Conservation (phyloP, 108 stramenopile genomes). For the Fragilaria radians region DNA sequence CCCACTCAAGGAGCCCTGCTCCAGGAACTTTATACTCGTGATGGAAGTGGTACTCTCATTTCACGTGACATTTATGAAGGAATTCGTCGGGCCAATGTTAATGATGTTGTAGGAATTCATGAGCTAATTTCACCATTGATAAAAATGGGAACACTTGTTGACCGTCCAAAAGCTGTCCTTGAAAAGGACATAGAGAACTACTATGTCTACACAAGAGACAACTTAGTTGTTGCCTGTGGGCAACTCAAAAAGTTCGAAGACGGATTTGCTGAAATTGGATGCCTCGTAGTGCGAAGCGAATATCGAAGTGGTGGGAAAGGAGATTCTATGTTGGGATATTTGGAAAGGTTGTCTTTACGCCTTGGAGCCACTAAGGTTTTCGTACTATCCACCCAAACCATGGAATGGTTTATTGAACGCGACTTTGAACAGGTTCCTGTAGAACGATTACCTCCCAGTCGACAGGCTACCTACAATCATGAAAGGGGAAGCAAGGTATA, state of each 20-base stretch:
- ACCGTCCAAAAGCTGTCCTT: conserved; percentile 64
- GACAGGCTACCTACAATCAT: conserved; percentile 73
- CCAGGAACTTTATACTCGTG: conserved; percentile 94
- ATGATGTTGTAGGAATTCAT: conserved; percentile 79
- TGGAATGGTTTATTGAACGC: conserved; percentile 96
- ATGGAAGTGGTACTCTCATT: conserved; percentile 90
- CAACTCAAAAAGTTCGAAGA: conserved; percentile 79
- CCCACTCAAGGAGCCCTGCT: conserved; percentile 78
- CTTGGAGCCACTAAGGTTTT: conserved; percentile 71
- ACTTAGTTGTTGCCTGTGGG: conserved; percentile 80
- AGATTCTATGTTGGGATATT: conserved; percentile 93
- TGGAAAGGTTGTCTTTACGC: conserved; percentile 83
- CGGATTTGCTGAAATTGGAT: conserved; percentile 90
- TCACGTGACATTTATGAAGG: conserved; percentile 93
- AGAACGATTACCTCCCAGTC: conserved; percentile 59
- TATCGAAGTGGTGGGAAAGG: conserved; percentile 88
- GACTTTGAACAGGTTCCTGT: conserved; percentile 76
- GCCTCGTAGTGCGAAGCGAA: conserved; percentile 80
- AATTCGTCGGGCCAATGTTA: conserved; percentile 77
- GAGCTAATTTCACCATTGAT: conserved; percentile 87
- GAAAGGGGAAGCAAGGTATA: conserved; percentile 78
- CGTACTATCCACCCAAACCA: conserved; percentile 90
- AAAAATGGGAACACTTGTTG: conserved; percentile 72
- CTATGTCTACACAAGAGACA: conserved; percentile 89
- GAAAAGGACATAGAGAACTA: conserved; percentile 79